Evolutionary conservation across 768 basidiomycete genomes (phyloP).

Genomic region (Boletus vinaceobasis): DNA sequence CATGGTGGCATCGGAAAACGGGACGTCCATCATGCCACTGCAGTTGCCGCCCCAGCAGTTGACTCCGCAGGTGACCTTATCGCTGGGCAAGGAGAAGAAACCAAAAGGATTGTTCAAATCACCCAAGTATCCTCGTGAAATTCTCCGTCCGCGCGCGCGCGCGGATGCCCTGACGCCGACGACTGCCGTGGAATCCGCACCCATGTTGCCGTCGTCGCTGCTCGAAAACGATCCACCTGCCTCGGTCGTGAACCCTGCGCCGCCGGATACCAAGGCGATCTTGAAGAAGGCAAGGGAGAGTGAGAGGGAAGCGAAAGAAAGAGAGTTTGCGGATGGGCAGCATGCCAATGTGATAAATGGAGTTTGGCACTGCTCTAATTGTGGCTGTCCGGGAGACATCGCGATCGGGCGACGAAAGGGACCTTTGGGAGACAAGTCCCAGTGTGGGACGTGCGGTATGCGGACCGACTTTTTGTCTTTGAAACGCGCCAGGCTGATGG

Average conservation of each 20-base stretch:
- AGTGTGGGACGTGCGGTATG: constrained; percentile 92
- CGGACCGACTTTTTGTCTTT: constrained; percentile 10
- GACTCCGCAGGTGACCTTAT: constrained; percentile 32
- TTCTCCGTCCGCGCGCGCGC: constrained; percentile 59
- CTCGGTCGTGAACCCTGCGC: constrained; percentile 27
- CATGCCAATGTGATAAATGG: constrained; percentile 80
- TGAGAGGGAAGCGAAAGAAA: constrained; percentile 80
- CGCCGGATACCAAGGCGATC: constrained; percentile 47
- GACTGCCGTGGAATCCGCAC: constrained; percentile 63
- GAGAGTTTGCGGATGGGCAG: constrained; percentile 78
- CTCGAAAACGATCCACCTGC: constrained; percentile 59
- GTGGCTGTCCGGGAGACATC: constrained; percentile 85
- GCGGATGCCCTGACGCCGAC: constrained; percentile 59
- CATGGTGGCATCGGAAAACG: constrained; percentile 91
- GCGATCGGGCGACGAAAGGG: constrained; percentile 86
- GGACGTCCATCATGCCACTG: constrained; percentile 49
- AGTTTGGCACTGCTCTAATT: constrained; percentile 94
- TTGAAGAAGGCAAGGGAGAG: constrained; percentile 69
- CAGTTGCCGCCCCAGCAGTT: constrained; percentile 42
- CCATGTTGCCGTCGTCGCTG: constrained; percentile 49
- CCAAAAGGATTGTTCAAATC: constrained; percentile 71
- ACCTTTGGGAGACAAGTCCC: constrained; percentile 83
- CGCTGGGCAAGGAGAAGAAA: constrained; percentile 60
- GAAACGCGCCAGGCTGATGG: constrained; percentile 3
- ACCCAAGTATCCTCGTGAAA: constrained; percentile 51